These are phyloP conservation scores for Linum usitatissimum DNA, from an alignment of 345 rosid genomes.

Conservation along the genomic window DNA sequence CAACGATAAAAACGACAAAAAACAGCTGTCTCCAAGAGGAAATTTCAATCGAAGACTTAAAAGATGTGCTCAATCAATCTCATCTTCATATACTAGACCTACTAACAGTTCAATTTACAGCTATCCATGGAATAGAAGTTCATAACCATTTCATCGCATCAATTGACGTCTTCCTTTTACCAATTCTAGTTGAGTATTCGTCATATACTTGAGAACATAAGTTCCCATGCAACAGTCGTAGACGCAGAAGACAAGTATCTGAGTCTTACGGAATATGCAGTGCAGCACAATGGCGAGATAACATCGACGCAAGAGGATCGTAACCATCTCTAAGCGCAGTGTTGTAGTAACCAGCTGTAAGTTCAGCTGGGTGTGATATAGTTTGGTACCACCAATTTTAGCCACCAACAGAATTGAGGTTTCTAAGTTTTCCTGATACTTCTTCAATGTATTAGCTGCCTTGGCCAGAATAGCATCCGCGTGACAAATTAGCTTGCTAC, in stretches of 20 bases:
- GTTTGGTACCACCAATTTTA: constrained; percentile 62
- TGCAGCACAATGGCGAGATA: constrained; percentile 64
- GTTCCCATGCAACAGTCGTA: neutral
- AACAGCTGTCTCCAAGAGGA: no score
- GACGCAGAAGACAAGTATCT: neutral
- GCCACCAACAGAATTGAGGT: constrained; percentile 42
- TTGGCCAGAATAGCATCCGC: constrained; percentile 58
- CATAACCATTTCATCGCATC: no score
- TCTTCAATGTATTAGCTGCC: constrained; percentile 42
- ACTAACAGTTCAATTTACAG: neutral
- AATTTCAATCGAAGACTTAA: no score
- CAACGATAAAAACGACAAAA: no score
- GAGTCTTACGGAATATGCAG: constrained; percentile 45
- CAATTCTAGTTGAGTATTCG: no score
- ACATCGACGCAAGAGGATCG: constrained; percentile 46
- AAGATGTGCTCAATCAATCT: no score
- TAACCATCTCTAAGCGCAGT: constrained; percentile 52
- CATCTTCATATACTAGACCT: no score
- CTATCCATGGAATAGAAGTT: neutral
- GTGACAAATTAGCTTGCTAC: constrained; percentile 59
- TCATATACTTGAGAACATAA: no score
- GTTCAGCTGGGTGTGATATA: constrained; percentile 49
- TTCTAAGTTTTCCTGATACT: constrained; percentile 35
- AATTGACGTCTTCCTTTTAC: no score
- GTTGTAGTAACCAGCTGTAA: constrained; percentile 55